Evolutionary conservation across 768 basidiomycete species (phyloP).

Genomic region (Porpolomopsis calyptriformis): DNA sequence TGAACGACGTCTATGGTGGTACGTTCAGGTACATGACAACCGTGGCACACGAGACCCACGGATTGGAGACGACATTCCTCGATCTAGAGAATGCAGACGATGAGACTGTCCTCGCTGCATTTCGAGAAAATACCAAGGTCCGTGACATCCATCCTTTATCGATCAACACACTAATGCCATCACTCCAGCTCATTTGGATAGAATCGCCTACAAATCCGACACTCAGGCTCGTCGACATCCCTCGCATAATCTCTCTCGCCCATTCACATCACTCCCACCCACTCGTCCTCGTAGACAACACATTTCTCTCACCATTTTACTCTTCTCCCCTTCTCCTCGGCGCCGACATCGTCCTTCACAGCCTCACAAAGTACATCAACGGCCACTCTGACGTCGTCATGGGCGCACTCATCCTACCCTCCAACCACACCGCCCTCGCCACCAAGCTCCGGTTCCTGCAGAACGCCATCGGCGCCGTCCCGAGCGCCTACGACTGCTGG

Average conservation of each 20-base stretch:
- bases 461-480: constrained; percentile 78
- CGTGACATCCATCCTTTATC: constrained; percentile 11
- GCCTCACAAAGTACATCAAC: constrained; percentile 83
- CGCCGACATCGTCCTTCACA: constrained; percentile 81
- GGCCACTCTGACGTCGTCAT: constrained; percentile 93
- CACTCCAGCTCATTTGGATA: constrained; percentile 75
- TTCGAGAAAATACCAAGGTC: constrained; percentile 76
- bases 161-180: not conserved
- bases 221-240: constrained; percentile 75
- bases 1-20: constrained; percentile 92
- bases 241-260: constrained; percentile 55
- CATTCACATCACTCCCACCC: constrained; percentile 54
- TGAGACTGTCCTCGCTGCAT: constrained; percentile 49
- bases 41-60: constrained; percentile 54
- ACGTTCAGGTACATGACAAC: constrained; percentile 75
- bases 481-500: constrained; percentile 82
- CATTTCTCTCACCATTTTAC: constrained; percentile 89
- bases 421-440: constrained; percentile 36
- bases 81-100: constrained; percentile 68
- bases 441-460: constrained; percentile 75
- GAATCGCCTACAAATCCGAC: constrained; percentile 95
- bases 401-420: constrained; percentile 69
- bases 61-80: constrained; percentile 63
- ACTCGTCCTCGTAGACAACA: constrained; percentile 85
- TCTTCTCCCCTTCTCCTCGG: constrained; percentile 75